Base-by-base conservation (phyloP, 2,329 filamentous ascomycete genomes). In the Chlorencoelia australis region DNA sequence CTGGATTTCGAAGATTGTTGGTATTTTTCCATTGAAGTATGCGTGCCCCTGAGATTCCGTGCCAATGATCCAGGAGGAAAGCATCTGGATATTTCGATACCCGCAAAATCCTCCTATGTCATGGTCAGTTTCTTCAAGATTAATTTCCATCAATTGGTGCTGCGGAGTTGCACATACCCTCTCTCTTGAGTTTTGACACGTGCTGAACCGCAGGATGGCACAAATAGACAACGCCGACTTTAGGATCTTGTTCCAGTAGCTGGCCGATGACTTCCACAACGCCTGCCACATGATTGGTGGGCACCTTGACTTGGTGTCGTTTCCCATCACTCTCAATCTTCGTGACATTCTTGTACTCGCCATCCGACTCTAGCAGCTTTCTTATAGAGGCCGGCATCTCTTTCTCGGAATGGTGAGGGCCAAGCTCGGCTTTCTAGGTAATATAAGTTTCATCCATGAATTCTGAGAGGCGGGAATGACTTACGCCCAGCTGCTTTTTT, bases 71-170 rank as follows among this genome's bases (percentile, higher is more conserved):
- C 85, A 88, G 0, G 87, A 89, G 10, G 81, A 65, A 48, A 95
- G 60, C 78, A 93, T 93, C 57, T 96, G 91, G 20, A 94, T 93
- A 53, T 94, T 96, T 26, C 89, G 74, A 56, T 95, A 96, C 3
- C 89, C 89, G 55, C 89, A 96, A 56, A 96, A 96, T 5, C 86
- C 83, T 15, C 87, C 87, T 74, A 15, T n/a, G n/a, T n/a, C n/a
- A n/a, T n/a, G n/a, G n/a, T n/a, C n/a, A n/a, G n/a, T n/a, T n/a
- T n/a, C n/a, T n/a, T n/a, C n/a, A n/a, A n/a, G n/a, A n/a, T n/a
- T n/a, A n/a, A n/a, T n/a, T n/a, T n/a, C n/a, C n/a, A n/a, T n/a
- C n/a, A n/a, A n/a, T n/a, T n/a, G n/a, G n/a, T n/a, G n/a, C n/a
- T n/a, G n/a, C n/a, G n/a, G n/a, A n/a, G n/a, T n/a, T n/a, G n/a